Conservation (phyloP, 768 basidiomycete species). For the Hemileccinum impolitum region DNA sequence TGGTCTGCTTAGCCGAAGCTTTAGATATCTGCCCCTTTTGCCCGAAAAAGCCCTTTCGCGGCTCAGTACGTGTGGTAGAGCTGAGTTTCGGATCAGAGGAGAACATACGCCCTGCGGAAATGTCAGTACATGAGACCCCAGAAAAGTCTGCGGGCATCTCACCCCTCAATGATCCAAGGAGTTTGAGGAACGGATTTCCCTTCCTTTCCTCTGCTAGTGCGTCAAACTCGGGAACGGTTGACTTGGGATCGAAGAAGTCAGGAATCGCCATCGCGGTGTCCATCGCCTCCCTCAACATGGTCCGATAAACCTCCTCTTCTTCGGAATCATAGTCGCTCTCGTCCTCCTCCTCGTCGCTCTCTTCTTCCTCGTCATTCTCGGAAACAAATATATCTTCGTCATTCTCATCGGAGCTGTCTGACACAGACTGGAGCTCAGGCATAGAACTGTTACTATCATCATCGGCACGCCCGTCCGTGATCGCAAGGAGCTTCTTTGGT, state of each 20-base stretch:
- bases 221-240: slow-evolving; percentile 43
- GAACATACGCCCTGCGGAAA: slow-evolving; percentile 59
- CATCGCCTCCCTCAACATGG: slow-evolving; percentile 69
- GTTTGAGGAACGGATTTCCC: slow-evolving; percentile 74
- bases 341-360: slow-evolving; percentile 28
- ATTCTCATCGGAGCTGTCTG: slow-evolving; percentile 49
- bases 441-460: slow-evolving; percentile 52
- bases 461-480: slow-evolving; percentile 41
- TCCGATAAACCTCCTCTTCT: slow-evolving; percentile 62
- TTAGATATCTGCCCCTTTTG: slow-evolving; percentile 17
- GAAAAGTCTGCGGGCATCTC: slow-evolving; percentile 1
- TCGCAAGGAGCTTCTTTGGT: slow-evolving; percentile 42
- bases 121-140: slow-evolving; percentile 1
- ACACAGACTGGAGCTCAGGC: slow-evolving; percentile 66
- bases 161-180: slow-evolving; percentile 76
- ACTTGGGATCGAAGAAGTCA: slow-evolving; percentile 55
- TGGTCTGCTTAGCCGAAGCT: slow-evolving; percentile 6
- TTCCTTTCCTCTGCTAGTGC: slow-evolving; percentile 49
- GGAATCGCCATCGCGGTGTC: slow-evolving; percentile 54
- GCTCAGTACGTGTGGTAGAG: slow-evolving; percentile 33
- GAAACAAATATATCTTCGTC: slow-evolving; percentile 33
- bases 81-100: slow-evolving; percentile 44
- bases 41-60: slow-evolving; percentile 28
- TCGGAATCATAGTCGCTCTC: slow-evolving; percentile 60
- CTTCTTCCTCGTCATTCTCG: slow-evolving; percentile 36